Percentiles rank a stretch among this genome's conserved stretches.
Evolutionary conservation across 164 flowering plant genomes (phyloP).

Genomic region (Dillenia suffruticosa): DNA sequence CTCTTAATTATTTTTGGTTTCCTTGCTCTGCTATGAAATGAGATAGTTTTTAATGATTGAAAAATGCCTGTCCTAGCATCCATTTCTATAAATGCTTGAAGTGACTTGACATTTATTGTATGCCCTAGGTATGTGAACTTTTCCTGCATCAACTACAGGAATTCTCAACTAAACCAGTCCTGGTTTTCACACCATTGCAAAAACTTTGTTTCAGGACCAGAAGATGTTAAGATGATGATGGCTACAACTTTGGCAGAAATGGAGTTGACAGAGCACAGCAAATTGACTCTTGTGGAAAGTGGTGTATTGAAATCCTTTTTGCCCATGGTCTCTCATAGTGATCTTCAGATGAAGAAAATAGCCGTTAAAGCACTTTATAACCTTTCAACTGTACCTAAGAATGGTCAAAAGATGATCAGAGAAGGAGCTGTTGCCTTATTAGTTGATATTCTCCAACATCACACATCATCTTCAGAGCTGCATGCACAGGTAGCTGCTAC

Average conservation of each 20-base stretch:
- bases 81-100: too few relatives aligned
- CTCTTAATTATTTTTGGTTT: too few relatives aligned
- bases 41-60: too few relatives aligned
- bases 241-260: constrained; percentile 58
- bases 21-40: too few relatives aligned
- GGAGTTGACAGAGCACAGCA: constrained; percentile 61
- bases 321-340: constrained; percentile 33
- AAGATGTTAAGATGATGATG: constrained; percentile 44
- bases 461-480: constrained; percentile 30
- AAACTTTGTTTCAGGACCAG: constrained; percentile 42
- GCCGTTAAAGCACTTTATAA: constrained; percentile 52
- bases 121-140: too few relatives aligned
- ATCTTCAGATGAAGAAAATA: constrained; percentile 29
- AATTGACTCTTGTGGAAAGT: constrained; percentile 44
- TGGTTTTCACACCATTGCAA: too few relatives aligned
- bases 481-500: constrained; percentile 48
- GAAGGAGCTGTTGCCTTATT: constrained; percentile 45
- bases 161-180: too few relatives aligned
- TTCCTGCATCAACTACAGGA: too few relatives aligned
- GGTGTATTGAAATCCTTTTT: constrained; percentile 53
- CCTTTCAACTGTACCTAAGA: constrained; percentile 50
- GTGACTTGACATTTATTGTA: too few relatives aligned
- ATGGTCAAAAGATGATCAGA: constrained; percentile 54
- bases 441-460: constrained; percentile 44
- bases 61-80: too few relatives aligned